A percentile compares a stretch with the other conserved stretches of the same genome.
These are phyloP conservation scores for Huntiella savannae DNA, from an alignment of 2,329 filamentous ascomycete genomes.

Conservation along the genomic window DNA sequence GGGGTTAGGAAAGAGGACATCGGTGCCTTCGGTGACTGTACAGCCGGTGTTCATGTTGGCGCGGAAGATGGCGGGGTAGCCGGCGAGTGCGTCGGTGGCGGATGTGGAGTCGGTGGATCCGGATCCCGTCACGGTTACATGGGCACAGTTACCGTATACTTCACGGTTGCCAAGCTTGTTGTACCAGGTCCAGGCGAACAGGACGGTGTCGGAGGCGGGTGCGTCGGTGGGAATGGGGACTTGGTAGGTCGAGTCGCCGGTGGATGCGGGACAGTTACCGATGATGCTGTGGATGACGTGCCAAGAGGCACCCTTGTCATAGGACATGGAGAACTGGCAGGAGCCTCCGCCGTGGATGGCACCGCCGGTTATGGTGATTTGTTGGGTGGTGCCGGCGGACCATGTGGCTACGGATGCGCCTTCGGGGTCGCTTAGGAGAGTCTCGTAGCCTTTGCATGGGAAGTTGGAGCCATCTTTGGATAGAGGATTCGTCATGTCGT, in stretches of 20 bases:
- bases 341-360: conserved; percentile 38
- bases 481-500: conserved; percentile 38
- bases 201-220: conserved; percentile 26
- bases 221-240: conserved; percentile 36
- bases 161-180: conserved; percentile 44
- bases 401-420: conserved; percentile 31
- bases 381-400: conserved; percentile 30
- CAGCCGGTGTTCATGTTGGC: conserved; percentile 44
- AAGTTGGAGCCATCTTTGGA: conserved; percentile 33
- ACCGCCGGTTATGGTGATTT: conserved; percentile 34
- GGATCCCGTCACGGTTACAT: conserved; percentile 27
- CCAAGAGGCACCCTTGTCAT: conserved; percentile 40
- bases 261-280: conserved; percentile 19
- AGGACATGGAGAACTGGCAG: conserved; percentile 43
- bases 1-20: conserved; percentile 43
- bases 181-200: conserved; percentile 46
- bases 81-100: conserved; percentile 27
- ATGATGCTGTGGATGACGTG: conserved; percentile 26
- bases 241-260: conserved; percentile 23
- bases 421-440: conserved; percentile 14
- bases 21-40: conserved; percentile 31
- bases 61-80: conserved; percentile 33
- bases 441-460: conserved; percentile 35
- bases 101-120: conserved; percentile 19
- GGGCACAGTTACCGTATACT: conserved; percentile 53